Base-by-base conservation (phyloP, 2,329 filamentous ascomycete species). In the Alternaria gansuensis region DNA sequence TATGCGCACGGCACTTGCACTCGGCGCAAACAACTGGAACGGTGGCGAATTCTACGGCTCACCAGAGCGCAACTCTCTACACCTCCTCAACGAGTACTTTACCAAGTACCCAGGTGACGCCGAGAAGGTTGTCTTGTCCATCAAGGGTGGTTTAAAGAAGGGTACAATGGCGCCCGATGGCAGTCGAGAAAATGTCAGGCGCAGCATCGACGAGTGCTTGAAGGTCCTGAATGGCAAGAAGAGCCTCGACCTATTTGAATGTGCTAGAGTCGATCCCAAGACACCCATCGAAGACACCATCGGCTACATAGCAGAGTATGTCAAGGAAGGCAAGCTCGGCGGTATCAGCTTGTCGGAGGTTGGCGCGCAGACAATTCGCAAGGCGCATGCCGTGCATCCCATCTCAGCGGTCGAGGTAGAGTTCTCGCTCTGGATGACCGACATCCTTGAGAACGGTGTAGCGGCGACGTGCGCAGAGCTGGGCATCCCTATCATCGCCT, bases 401-500 rank as follows among this genome's bases (percentile, higher is more conserved):
- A 83, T 88, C 48, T 80, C 80, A 1, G 82, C 83, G 2, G 85
- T 88, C 7, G 87, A 89, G 67, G 82, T 87, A 24, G 87, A 89
- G 69, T 79, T 88, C 55, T 85, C 82, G 14, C 77, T 88, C 2
- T 88, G 82, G 79, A 78, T 78, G 5, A 85, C 83, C 2, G 82
- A 87, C 26, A 83, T 87, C 44, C 73, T 88, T 5, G 73, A 82
- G 17, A 88, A 89, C 60, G 86, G 82, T 17, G 81, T 89, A 1
- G 83, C 84, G 2, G 70, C 79, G 52, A 80, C 83, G 1, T 88
- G 86, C 61, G 82, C 80, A 1, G 83, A 93, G 71, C 76, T 90
- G 44, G 79, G 82, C 45, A 92, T 94, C 59, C 88, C 89, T 0
- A 79, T 93, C 46, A 77, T 92, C n/a, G 75, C 75, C 3, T 93